Evolutionary conservation across 2,329 filamentous ascomycete species (phyloP).

Genomic region (Zymoseptoria ardabiliae): DNA sequence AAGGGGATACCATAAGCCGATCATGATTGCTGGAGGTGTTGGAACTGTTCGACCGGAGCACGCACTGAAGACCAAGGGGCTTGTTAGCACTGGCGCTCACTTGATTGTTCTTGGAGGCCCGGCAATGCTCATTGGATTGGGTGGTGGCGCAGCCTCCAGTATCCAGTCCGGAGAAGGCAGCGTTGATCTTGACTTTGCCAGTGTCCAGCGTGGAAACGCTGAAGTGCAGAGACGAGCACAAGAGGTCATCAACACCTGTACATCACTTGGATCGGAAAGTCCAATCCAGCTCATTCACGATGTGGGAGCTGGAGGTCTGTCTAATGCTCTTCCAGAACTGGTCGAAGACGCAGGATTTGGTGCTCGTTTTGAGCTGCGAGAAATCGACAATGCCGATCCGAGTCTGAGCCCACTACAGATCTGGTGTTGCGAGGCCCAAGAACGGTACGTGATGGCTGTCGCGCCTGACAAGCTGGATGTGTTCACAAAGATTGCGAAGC

Average conservation of each 20-base stretch:
- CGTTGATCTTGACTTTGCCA: slow-evolving; percentile 91
- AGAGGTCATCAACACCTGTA: slow-evolving; percentile 95
- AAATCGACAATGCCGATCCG: slow-evolving; percentile 81
- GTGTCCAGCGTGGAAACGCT: slow-evolving; percentile 92
- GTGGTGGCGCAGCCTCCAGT: slow-evolving; percentile 89
- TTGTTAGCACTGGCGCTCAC: slow-evolving; percentile 81
- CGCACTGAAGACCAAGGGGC: slow-evolving; percentile 71
- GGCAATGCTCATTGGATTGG: slow-evolving; percentile 94
- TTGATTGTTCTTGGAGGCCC: slow-evolving; percentile 90
- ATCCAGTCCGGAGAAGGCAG: slow-evolving; percentile 81
- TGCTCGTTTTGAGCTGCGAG: slow-evolving; percentile 86
- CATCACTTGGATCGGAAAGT: slow-evolving; percentile 72
- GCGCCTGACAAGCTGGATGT: slow-evolving; percentile 70
- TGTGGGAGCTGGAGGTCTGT: slow-evolving; percentile 85
- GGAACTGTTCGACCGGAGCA: slow-evolving; percentile 87
- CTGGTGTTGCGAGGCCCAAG: slow-evolving; percentile 96
- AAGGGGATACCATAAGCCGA: slow-evolving; percentile 94
- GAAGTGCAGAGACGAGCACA: slow-evolving; percentile 93
- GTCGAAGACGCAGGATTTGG: slow-evolving; percentile 89
- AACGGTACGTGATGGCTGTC: slow-evolving; percentile 88
- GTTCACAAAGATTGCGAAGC: slow-evolving; percentile 60
- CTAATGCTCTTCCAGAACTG: slow-evolving; percentile 77
- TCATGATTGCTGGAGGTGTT: slow-evolving; percentile 94
- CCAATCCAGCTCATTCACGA: slow-evolving; percentile 97
- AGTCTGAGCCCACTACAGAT: slow-evolving; percentile 95